Conservation (phyloP, 2,329 filamentous ascomycete genomes). For the Fusarium sp. region DNA sequence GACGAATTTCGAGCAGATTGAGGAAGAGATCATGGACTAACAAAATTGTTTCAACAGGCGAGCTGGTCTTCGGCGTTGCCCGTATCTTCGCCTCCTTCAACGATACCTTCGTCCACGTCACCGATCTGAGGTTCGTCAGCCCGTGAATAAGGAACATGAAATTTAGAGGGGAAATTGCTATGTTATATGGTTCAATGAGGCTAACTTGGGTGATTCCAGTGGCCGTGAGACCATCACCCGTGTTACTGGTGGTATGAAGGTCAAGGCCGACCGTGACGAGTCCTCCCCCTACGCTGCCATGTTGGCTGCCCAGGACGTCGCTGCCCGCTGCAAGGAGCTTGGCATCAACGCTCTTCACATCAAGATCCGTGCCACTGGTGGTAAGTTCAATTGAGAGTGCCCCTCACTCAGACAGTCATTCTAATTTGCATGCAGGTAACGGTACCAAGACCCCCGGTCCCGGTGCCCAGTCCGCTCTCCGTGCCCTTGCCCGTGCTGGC, state of each 20-base stretch:
- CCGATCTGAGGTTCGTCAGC: conserved; percentile 87
- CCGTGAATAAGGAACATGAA: conserved; percentile 32
- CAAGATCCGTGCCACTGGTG: conserved; percentile 99
- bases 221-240: conserved; percentile 99
- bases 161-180: conserved; percentile 4
- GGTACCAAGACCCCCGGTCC: conserved; percentile 99
- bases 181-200: conserved; percentile 36
- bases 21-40: conserved; percentile 19
- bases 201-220: conserved; percentile 71
- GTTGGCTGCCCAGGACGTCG: conserved; percentile 99
- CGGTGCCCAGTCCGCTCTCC: conserved; percentile 98
- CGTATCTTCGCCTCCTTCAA: conserved; percentile 96
- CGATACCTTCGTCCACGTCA: conserved; percentile 97
- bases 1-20: neutral
- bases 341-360: conserved; percentile 95
- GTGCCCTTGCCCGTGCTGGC: conserved; percentile 96
- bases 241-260: conserved; percentile 99
- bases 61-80: conserved; percentile 97
- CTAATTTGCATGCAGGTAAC: conserved; percentile 71
- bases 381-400: conserved; percentile 60
- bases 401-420: neutral
- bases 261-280: conserved; percentile 99
- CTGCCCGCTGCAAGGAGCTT: conserved; percentile 80
- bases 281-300: conserved; percentile 99
- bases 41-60: conserved; percentile 68